Conservation (phyloP, 495 filamentous ascomycete genomes). For the Annulohypoxylon moriforme region DNA sequence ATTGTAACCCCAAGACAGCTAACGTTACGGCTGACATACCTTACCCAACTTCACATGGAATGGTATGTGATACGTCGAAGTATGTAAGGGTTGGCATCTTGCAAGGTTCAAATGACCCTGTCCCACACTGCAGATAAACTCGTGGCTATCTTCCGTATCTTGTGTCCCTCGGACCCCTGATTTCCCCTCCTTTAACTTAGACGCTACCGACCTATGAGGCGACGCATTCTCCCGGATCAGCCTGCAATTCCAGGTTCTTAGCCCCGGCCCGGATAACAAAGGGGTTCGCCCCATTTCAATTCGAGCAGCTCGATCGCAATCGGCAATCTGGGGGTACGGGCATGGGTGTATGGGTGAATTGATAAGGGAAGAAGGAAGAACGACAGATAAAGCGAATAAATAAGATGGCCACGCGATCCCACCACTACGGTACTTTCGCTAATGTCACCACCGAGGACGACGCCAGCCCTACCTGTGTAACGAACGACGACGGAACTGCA, state of each 20-base stretch:
- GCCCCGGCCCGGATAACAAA: slow-evolving; percentile 36
- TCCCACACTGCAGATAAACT: slow-evolving; percentile 21
- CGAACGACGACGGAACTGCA: slow-evolving; percentile 15
- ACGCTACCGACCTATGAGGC: slow-evolving; percentile 34
- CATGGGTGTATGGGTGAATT: slow-evolving; percentile 13
- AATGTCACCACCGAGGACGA: slow-evolving; percentile 20
- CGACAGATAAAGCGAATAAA: slow-evolving; percentile 13
- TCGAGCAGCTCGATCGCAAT: slow-evolving; percentile 19
- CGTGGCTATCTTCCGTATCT: not conserved
- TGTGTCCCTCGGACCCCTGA: slow-evolving; percentile 17
- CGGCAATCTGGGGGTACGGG: slow-evolving; percentile 24
- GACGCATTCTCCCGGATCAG: slow-evolving; percentile 38
- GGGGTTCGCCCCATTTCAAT: not conserved
- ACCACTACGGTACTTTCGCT: slow-evolving; percentile 41
- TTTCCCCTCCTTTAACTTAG: slow-evolving; percentile 33
- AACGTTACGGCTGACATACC: not conserved
- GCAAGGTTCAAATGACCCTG: slow-evolving; percentile 1
- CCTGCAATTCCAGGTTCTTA: slow-evolving; percentile 33
- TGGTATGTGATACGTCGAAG: not conserved
- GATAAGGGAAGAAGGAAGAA: slow-evolving; percentile 29
- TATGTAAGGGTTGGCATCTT: not conserved
- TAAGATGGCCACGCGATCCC: slow-evolving; percentile 43
- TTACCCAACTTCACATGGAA: slow-evolving; percentile 9
- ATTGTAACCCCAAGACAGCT: not conserved
- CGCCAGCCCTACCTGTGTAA: slow-evolving; percentile 32